Conservation (phyloP, 352 stramenopile species). For the Achlya hypogyna region DNA sequence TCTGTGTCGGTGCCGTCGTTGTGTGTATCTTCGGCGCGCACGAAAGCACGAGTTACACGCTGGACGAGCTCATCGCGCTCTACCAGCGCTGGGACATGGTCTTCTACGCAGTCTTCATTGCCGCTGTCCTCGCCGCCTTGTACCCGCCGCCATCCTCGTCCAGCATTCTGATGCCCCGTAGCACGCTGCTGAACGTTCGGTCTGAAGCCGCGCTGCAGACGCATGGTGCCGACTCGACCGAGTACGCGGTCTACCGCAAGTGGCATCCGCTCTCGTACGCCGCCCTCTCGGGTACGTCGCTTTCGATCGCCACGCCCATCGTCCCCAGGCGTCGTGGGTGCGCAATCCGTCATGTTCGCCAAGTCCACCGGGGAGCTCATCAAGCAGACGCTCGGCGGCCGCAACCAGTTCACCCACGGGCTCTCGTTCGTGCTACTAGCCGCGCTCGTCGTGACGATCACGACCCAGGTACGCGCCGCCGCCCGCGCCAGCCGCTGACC, state of each 20-base stretch:
- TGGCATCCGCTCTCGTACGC: constrained; percentile 66
- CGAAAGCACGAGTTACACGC: constrained; percentile 59
- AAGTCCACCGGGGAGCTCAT: constrained; percentile 77
- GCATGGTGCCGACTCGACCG: constrained; percentile 33
- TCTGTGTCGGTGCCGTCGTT: constrained; percentile 63
- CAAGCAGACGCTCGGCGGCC: constrained; percentile 63
- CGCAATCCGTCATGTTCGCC: constrained; percentile 75
- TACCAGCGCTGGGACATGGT: constrained; percentile 59
- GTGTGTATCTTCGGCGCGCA: constrained; percentile 70
- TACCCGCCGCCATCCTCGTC: too few relatives aligned
- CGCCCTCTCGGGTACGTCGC: constrained; percentile 38
- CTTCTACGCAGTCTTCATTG: constrained; percentile 37
- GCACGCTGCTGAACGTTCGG: constrained; percentile 17
- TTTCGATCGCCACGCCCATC: not conserved
- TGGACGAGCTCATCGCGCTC: constrained; percentile 60
- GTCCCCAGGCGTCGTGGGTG: constrained; percentile 40
- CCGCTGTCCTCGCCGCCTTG: constrained; percentile 32
- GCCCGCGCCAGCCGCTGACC: not conserved
- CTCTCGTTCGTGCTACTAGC: constrained; percentile 72
- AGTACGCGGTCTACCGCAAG: constrained; percentile 45
- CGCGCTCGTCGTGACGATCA: constrained; percentile 70
- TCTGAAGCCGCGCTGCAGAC: constrained; percentile 38
- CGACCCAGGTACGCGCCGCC: constrained; percentile 45
- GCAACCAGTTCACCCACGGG: constrained; percentile 57
- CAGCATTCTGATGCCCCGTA: not conserved